Evolutionary conservation across 1,139 yeast genomes (phyloP), one percentile per base, ranked within the genome.

Genomic region (Hyphopichia pseudoburtonii): DNA sequence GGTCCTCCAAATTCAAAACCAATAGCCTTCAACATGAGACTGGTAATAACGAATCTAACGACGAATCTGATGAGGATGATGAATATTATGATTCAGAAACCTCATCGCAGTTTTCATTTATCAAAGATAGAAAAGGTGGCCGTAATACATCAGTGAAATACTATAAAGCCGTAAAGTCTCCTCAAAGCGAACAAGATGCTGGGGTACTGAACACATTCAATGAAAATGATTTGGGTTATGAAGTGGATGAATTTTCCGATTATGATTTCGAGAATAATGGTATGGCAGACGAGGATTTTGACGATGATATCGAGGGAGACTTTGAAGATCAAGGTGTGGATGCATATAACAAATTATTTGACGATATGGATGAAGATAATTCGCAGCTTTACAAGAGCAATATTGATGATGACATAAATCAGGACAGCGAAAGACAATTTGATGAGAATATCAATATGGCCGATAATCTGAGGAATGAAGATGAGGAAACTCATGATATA

Each of bases 121-220:
- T 79, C 32, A 65, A 70, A 39, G 80, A 76, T 40, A 61, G 62
- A 37, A 65, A 64, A 12, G 76, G 78, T 17, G 86, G 86, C 2
- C 59, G 86, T 47, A 80, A 80, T 43, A 71, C 81, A 0, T 80
- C 86, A 0, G 75, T 80, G 9, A 78, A 80, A 48, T 81, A 80
- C 49, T 80, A 81, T 47, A 76, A 76, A 41, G 73, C 63, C 1
- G 56, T 51, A 32, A 35, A 37, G 9, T 23, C 40, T 3, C 34
- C 38, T 19, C 24, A 34, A 3, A 24, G 33, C 16, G 37, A 37
- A n/a, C 35, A 38, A n/a, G 31, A 30, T 4, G 33, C 43, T 4
- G 36, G 36, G n/a, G 28, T 36, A n/a, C 44, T 44, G 47, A 58
- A 59, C 26, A 47, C 50, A 1, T 62, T 61, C 34, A 47, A 45